These are phyloP conservation scores for Debaryomycetaceae sp. DNA, from an alignment of 1,139 yeast genomes.

Conservation along the genomic window DNA sequence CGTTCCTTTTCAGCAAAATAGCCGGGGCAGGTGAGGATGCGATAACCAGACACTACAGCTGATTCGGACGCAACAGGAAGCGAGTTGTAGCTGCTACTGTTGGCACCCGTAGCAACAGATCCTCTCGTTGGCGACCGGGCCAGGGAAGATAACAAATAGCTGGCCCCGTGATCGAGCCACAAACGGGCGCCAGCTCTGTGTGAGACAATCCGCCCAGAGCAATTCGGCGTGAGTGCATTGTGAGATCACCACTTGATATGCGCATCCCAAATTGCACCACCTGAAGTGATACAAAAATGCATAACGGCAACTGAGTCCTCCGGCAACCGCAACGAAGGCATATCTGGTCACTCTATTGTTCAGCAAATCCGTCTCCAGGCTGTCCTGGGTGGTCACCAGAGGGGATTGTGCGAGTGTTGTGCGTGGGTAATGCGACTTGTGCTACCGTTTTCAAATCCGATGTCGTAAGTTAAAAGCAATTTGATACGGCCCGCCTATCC, in stretches of 20 bases:
- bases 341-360: too few species aligned
- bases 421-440: background rate
- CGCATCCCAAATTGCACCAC: background rate
- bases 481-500: background rate
- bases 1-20: too few species aligned
- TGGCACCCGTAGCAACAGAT: too few species aligned
- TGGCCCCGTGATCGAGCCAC: too few species aligned
- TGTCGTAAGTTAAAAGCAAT: background rate
- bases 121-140: too few species aligned
- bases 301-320: background rate
- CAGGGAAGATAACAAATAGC: too few species aligned
- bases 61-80: too few species aligned
- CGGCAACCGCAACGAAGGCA: too few species aligned
- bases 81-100: too few species aligned
- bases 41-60: too few species aligned
- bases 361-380: background rate
- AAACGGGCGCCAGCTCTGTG: background rate
- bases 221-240: background rate
- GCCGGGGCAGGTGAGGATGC: too few species aligned
- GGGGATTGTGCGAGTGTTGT: background rate
- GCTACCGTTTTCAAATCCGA: background rate
- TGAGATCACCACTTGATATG: background rate
- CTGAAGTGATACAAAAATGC: background rate
- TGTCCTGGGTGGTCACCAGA: background rate
- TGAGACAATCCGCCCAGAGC: background rate